phyloP scores from a whole-genome alignment of 148 eudicot genomes.

The Rhododendron griersonianum region DNA sequence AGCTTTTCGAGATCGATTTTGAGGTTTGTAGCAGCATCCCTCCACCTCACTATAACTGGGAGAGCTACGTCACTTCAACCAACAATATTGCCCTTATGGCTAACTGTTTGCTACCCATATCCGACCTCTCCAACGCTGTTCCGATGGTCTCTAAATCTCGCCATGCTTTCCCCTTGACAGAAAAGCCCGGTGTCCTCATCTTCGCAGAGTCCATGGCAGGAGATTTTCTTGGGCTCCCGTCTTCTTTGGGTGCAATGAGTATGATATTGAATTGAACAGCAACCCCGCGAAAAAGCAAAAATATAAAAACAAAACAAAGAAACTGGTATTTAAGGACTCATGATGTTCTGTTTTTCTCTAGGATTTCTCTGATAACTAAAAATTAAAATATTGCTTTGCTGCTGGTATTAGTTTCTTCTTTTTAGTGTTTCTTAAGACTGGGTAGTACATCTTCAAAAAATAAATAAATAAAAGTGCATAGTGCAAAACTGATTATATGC shows the following conservation, averaged over 20 bases:
- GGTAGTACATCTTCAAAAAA: no score
- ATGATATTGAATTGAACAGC: conserved; percentile 10
- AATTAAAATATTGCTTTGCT: not conserved
- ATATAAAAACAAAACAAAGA: not conserved
- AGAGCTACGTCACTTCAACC: conserved; percentile 27
- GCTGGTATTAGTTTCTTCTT: not conserved
- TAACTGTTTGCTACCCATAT: conserved; percentile 57
- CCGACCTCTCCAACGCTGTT: conserved; percentile 42
- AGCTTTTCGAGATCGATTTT: conserved; percentile 62
- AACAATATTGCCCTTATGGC: conserved; percentile 43
- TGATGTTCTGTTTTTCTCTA: not conserved
- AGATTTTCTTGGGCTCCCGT: conserved; percentile 7
- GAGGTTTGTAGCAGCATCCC: conserved; percentile 33
- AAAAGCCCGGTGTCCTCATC: not conserved
- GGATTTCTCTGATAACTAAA: not conserved
- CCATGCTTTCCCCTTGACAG: not conserved
- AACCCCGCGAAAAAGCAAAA: not conserved
- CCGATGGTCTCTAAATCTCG: conserved; percentile 26
- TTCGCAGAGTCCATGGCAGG: not conserved
- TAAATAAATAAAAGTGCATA: no score
- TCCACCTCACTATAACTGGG: conserved; percentile 39
- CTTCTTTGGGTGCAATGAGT: conserved; percentile 13
- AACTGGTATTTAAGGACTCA: not conserved
- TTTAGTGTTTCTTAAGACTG: not conserved
- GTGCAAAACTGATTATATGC: no score